These are phyloP conservation scores for Sugiyamaella lignohabitans DNA, from an alignment of 805 yeast species.

Conservation along the genomic window DNA sequence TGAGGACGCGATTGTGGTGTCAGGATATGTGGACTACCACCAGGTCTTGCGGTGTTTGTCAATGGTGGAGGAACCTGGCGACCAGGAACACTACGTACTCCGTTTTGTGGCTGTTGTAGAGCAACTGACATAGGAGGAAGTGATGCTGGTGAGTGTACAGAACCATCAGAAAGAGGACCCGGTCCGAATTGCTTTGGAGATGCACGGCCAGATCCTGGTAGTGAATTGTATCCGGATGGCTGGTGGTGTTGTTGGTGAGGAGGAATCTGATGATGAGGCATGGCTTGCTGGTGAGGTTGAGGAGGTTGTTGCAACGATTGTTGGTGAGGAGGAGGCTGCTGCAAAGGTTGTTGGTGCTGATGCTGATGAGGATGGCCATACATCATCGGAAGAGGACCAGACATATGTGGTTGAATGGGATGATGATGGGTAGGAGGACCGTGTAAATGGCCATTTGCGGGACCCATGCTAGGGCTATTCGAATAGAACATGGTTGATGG, in stretches of 20 bases:
- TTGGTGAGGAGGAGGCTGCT: conserved; percentile 3
- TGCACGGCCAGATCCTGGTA: conserved; percentile 3
- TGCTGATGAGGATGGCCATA: conserved; percentile 8
- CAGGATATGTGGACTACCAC: conserved; percentile 14
- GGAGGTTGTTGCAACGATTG: conserved; percentile 2
- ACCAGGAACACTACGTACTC: not conserved
- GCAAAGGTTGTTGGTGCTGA: conserved; percentile 4
- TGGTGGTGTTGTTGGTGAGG: not conserved
- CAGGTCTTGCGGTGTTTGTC: not conserved
- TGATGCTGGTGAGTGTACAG: conserved; percentile 21
- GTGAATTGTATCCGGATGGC: conserved; percentile 1
- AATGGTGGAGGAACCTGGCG: not conserved
- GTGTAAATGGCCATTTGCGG: conserved; percentile 11
- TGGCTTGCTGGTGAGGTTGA: conserved; percentile 1
- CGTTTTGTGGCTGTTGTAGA: too few relatives aligned
- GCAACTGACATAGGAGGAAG: conserved; percentile 20
- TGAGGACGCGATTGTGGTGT: conserved; percentile 24
- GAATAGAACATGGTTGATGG: conserved; percentile 18
- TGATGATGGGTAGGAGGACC: conserved; percentile 6
- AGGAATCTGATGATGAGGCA: conserved; percentile 1
- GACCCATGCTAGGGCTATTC: conserved; percentile 12
- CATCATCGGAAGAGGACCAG: conserved; percentile 1
- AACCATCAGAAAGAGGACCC: conserved; percentile 4
- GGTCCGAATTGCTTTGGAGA: not conserved
- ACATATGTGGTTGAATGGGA: not conserved